Conservation (phyloP, 2,329 filamentous ascomycete species). For the Phyllosticta citriasiana region DNA sequence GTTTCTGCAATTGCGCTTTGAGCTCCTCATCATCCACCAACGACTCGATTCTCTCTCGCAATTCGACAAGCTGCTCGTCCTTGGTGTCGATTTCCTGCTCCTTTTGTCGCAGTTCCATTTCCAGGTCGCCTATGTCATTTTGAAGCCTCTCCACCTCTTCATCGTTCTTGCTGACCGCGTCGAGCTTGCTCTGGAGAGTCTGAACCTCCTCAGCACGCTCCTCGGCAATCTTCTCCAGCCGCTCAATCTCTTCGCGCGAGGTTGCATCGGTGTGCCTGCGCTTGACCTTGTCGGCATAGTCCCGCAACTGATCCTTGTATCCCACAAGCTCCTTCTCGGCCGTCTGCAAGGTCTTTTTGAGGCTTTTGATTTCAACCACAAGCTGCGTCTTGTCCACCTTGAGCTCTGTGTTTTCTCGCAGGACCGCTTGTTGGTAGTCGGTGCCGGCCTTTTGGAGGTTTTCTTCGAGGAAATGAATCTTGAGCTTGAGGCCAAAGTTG, state of each 20-base stretch:
- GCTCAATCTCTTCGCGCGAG: constrained; percentile 52
- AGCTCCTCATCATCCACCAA: constrained; percentile 24
- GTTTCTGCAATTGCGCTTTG: constrained; percentile 20
- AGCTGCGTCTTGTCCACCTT: constrained; percentile 89
- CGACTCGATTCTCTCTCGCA: constrained; percentile 24
- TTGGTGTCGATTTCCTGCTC: constrained; percentile 28
- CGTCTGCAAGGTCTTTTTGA: constrained; percentile 71
- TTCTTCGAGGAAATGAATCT: constrained; percentile 94
- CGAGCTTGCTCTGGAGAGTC: constrained; percentile 24
- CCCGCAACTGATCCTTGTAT: constrained; percentile 70
- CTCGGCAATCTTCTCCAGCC: constrained; percentile 34
- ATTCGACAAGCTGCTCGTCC: constrained; percentile 26
- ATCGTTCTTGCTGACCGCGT: constrained; percentile 20
- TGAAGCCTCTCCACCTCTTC: constrained; percentile 28
- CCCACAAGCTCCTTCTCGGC: constrained; percentile 81
- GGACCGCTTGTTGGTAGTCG: constrained; percentile 76
- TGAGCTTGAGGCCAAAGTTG: constrained; percentile 93
- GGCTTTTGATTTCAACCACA: constrained; percentile 74
- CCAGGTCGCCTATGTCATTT: constrained; percentile 24
- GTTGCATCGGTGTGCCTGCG: constrained; percentile 63
- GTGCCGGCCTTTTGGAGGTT: constrained; percentile 78
- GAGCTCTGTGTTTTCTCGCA: constrained; percentile 92
- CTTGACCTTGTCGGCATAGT: constrained; percentile 74
- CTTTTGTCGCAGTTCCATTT: constrained; percentile 24
- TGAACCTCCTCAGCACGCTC: constrained; percentile 30